These are phyloP conservation scores for Wallacemonas sp. DNA, from an alignment of 208 protist species.

Conservation along the genomic window DNA sequence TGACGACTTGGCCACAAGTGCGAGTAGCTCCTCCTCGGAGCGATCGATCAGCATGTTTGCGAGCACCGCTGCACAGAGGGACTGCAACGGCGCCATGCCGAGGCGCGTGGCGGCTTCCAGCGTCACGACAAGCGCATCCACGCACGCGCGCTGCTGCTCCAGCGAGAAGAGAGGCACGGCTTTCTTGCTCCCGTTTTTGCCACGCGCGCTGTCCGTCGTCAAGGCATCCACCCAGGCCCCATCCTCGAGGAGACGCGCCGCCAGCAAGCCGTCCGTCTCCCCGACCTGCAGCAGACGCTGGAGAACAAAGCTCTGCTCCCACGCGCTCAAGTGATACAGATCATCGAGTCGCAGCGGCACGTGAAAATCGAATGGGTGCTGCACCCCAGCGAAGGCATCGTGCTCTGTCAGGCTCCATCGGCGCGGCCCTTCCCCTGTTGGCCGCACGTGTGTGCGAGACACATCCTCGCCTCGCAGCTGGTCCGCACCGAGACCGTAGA, in stretches of 20 bases:
- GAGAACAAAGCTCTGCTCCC: conserved; percentile 61
- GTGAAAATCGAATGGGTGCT: conserved; percentile 22
- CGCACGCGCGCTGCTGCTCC: conserved; percentile 15
- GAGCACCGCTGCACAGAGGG: conserved; percentile 52
- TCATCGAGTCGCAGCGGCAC: conserved; percentile 37
- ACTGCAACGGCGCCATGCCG: conserved; percentile 39
- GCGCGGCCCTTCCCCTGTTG: neutral
- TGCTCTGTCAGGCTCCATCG: neutral
- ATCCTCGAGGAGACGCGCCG: conserved; percentile 12
- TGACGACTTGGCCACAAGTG: conserved; percentile 23
- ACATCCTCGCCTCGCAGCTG: neutral
- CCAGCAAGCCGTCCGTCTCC: neutral
- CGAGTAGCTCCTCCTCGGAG: conserved; percentile 30
- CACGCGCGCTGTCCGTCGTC: neutral
- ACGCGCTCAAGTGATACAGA: conserved; percentile 59
- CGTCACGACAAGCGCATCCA: conserved; percentile 34
- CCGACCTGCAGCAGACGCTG: conserved; percentile 34
- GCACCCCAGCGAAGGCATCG: neutral
- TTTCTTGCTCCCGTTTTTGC: neutral
- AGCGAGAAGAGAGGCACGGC: neutral
- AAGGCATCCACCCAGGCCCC: conserved; percentile 58
- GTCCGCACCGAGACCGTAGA: conserved; percentile 31
- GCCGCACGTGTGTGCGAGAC: neutral
- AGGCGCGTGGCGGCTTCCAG: conserved; percentile 58
- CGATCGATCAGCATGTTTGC: conserved; percentile 66